Conservation (phyloP, 2,329 filamentous ascomycete genomes). For the Epichloe coenophiala region DNA sequence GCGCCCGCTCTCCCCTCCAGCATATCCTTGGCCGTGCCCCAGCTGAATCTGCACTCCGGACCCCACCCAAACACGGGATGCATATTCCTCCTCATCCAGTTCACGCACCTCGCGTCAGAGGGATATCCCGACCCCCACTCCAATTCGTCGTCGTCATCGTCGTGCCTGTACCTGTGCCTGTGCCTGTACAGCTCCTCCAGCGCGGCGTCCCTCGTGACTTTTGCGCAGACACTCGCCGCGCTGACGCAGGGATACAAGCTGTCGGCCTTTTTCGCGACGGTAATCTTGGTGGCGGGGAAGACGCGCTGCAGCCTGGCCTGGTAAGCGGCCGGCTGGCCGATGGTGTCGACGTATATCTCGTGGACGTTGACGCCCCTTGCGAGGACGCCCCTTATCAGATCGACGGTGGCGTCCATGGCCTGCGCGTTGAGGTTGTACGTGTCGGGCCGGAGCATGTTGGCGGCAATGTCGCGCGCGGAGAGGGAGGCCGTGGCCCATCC, state of each 20-base stretch:
- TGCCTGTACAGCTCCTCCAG: slow-evolving; percentile 62
- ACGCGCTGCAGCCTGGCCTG: slow-evolving; percentile 72
- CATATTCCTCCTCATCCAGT: slow-evolving; percentile 77
- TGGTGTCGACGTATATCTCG: slow-evolving; percentile 91
- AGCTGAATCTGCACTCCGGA: slow-evolving; percentile 82
- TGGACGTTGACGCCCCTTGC: slow-evolving; percentile 66
- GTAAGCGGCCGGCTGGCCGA: slow-evolving; percentile 71
- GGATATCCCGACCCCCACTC: slow-evolving; percentile 90
- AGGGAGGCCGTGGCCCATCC: slow-evolving; percentile 81
- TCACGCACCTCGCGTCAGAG: slow-evolving; percentile 65
- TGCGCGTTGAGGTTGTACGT: slow-evolving; percentile 91
- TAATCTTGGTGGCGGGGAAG: slow-evolving; percentile 66
- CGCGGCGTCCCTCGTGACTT: slow-evolving; percentile 86
- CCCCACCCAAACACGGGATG: slow-evolving; percentile 94
- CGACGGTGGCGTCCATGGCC: slow-evolving; percentile 82
- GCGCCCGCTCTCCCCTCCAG: slow-evolving; percentile 59
- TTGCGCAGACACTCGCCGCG: slow-evolving; percentile 87
- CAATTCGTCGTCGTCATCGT: slow-evolving; percentile 30
- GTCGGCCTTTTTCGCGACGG: slow-evolving; percentile 83
- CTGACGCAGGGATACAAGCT: slow-evolving; percentile 85
- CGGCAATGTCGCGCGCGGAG: slow-evolving; percentile 70
- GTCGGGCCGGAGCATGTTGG: slow-evolving; percentile 58
- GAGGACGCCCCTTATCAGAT: slow-evolving; percentile 65
- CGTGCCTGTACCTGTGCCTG: too few relatives aligned
- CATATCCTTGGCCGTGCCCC: slow-evolving; percentile 90